Evolutionary conservation across 2,329 filamentous ascomycete species (phyloP).

Genomic region (Pseudogymnoascus sp.): DNA sequence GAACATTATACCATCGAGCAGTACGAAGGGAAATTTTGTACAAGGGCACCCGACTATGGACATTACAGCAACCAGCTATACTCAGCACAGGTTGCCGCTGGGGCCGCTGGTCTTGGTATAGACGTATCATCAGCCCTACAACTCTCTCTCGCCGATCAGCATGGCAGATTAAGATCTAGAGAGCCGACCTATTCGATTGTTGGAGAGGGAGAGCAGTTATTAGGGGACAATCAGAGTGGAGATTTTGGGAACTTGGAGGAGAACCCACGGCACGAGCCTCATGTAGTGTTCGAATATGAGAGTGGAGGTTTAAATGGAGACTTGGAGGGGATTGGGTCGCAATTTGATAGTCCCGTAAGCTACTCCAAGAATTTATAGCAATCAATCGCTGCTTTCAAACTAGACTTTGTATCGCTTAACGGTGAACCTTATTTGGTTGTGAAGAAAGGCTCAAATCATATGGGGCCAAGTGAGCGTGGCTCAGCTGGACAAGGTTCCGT

Average conservation of each 20-base stretch:
- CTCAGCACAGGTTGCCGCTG: neutral
- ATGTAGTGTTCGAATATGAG: neutral
- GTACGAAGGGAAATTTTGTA: neutral
- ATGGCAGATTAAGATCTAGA: neutral
- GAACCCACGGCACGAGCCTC: neutral
- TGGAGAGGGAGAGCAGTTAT: neutral
- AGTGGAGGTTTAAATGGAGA: neutral
- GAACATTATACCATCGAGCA: neutral
- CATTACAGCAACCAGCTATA: neutral
- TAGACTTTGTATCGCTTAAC: neutral
- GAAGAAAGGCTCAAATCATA: neutral
- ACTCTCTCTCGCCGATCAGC: neutral
- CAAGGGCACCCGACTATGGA: neutral
- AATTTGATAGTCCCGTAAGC: neutral
- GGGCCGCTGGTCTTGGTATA: neutral
- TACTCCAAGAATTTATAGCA: neutral
- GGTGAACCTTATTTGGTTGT: neutral
- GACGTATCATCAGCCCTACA: neutral
- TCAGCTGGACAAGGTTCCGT: neutral
- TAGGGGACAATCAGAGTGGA: too few species aligned
- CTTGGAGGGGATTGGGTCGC: neutral
- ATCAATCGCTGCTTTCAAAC: neutral
- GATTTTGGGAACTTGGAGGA: neutral
- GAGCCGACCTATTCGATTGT: neutral
- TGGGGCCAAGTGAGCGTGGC: neutral